A percentile compares a stretch with the other conserved stretches of the same genome.
phyloP scores from a whole-genome alignment of 805 yeast species.

The Yarrowia alimentaria region DNA sequence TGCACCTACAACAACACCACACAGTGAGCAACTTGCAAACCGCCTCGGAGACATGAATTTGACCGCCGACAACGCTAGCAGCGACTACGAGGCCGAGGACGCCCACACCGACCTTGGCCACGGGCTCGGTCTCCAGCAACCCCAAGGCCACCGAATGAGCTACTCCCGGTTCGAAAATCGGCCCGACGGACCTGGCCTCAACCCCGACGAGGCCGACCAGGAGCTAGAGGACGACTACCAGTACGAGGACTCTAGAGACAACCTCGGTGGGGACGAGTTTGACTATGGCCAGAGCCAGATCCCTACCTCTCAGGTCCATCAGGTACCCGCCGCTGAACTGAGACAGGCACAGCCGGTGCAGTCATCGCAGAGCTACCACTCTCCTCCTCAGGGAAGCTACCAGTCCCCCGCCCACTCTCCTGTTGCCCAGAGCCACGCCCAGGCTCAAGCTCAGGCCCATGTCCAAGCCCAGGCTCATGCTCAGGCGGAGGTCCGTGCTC shows the following conservation, averaged over 20 bases:
- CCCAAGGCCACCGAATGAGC: slow-evolving; percentile 13
- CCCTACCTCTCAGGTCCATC: neutral
- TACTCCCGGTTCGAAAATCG: slow-evolving; percentile 8
- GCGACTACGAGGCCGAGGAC: slow-evolving; percentile 19
- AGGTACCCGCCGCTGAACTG: too few species aligned
- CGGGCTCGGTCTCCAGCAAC: slow-evolving; percentile 9
- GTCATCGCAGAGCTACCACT: too few species aligned
- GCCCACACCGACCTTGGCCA: neutral
- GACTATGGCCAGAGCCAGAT: neutral
- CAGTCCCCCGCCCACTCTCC: too few species aligned
- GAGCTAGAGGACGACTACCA: slow-evolving; percentile 21
- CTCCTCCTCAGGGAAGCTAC: too few species aligned
- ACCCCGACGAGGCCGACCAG: slow-evolving; percentile 26
- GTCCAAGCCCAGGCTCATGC: too few species aligned
- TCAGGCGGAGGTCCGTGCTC: too few species aligned
- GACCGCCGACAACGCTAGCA: slow-evolving; percentile 6
- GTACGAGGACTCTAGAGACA: slow-evolving; percentile 18
- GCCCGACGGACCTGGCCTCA: slow-evolving; percentile 17
- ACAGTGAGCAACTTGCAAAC: neutral
- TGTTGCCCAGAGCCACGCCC: too few species aligned
- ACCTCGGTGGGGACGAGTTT: slow-evolving; percentile 4
- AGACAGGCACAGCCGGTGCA: too few species aligned
- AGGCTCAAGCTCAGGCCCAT: too few species aligned
- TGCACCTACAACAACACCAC: slow-evolving; percentile 2
- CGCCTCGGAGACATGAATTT: slow-evolving; percentile 10